Conservation (phyloP, 139 green algal species). For the Chlamydomonas sp. region DNA sequence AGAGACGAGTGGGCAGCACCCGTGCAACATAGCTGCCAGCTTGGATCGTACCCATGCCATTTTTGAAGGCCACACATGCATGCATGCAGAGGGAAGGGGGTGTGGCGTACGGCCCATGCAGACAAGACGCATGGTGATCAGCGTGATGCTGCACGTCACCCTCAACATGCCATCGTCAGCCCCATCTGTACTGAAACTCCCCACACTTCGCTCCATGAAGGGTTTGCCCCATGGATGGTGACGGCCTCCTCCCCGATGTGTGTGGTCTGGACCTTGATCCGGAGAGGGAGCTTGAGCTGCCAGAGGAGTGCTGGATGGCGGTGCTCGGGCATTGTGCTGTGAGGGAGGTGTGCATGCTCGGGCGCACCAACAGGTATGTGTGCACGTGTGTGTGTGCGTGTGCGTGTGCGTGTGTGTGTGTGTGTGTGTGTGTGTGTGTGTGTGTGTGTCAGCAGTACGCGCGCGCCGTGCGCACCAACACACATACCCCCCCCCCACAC, state of each 20-base stretch:
- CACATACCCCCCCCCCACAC: not conserved
- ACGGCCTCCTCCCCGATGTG: not conserved
- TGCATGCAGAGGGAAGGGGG: too few species aligned
- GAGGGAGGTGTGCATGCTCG: conserved; percentile 8
- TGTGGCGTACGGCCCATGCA: not conserved
- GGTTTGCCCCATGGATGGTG: conserved; percentile 1
- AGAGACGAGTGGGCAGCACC: too few species aligned
- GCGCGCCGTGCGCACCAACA: too few species aligned
- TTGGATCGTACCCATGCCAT: too few species aligned
- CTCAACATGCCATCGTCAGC: too few species aligned
- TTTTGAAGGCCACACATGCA: too few species aligned
- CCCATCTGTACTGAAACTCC: too few species aligned
- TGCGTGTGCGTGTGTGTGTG: not conserved
- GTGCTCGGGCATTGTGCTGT: not conserved
- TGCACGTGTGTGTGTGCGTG: not conserved
- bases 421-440: conserved; percentile 7
- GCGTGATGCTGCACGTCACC: too few species aligned
- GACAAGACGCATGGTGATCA: not conserved
- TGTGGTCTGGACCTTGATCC: not conserved
- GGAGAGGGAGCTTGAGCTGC: conserved; percentile 2
- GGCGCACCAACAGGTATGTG: not conserved
- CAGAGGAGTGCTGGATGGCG: conserved; percentile 9
- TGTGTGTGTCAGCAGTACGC: not conserved
- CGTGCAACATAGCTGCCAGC: too few species aligned
- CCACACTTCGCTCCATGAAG: too few species aligned